phyloP scores from a whole-genome alignment of 2,329 filamentous ascomycete species.

The Colletotrichum sp. region DNA sequence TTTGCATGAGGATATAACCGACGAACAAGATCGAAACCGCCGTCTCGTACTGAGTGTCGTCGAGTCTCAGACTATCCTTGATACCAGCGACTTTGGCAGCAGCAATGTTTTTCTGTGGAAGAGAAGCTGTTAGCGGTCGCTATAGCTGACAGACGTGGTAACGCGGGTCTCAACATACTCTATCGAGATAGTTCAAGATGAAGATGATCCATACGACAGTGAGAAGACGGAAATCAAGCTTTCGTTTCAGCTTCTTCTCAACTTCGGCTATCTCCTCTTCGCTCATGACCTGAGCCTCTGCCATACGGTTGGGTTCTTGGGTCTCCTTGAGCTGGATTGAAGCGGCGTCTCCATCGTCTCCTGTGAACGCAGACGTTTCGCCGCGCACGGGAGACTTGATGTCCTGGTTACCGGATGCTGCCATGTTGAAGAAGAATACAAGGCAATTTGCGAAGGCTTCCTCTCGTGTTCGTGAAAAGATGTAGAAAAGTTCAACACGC shows the following conservation, averaged over 20 bases:
- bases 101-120: not conserved
- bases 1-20: constrained; percentile 29
- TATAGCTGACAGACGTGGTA: accelerated
- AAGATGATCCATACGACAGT: not conserved
- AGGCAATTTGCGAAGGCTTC: not conserved
- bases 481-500: not conserved
- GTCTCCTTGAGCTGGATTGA: not conserved
- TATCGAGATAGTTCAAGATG: not conserved
- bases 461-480: not conserved
- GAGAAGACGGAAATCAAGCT: not conserved
- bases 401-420: not conserved
- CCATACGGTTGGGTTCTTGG: not conserved
- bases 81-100: not conserved
- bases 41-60: constrained; percentile 27
- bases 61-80: constrained; percentile 31
- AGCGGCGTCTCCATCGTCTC: not conserved
- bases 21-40: constrained; percentile 28
- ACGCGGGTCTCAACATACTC: not conserved
- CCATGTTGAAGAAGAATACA: not conserved
- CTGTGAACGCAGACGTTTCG: not conserved
- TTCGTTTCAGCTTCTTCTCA: not conserved
- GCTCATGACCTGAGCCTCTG: not conserved
- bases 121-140: not conserved
- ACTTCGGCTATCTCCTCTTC: not conserved
- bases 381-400: not conserved